phyloP scores from a whole-genome alignment of 371 early-diverging fungal species.

The Lichtheimia ramosa region DNA sequence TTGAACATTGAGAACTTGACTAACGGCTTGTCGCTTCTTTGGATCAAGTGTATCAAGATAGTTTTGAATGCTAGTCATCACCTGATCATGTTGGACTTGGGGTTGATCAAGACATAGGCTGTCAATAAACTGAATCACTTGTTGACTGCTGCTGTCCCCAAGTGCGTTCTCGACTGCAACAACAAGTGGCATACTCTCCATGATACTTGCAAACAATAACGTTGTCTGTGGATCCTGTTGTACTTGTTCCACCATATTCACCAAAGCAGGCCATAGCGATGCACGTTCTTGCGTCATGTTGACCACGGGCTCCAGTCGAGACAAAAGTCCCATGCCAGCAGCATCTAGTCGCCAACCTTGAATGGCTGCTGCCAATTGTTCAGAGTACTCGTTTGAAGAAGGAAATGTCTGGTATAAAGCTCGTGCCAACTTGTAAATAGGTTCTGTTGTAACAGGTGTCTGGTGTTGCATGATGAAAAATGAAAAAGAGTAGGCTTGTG shows the following conservation, averaged over 20 bases:
- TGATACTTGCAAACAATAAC: conserved; percentile 3
- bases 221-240: conserved; percentile 6
- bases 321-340: no score
- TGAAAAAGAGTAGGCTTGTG: no score
- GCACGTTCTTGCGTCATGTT: not conserved
- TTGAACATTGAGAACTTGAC: not conserved
- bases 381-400: no score
- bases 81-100: conserved; percentile 9
- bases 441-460: no score
- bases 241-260: not conserved
- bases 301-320: not conserved
- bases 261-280: not conserved
- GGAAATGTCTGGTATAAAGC: no score
- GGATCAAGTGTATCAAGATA: conserved; percentile 2
- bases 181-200: conserved; percentile 12
- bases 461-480: no score
- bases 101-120: conserved; percentile 10
- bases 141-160: not conserved
- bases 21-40: not conserved
- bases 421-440: no score
- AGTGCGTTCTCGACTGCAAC: conserved; percentile 4
- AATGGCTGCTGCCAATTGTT: no score
- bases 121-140: conserved; percentile 6
- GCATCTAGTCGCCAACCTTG: no score
- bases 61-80: conserved; percentile 2